phyloP scores from a whole-genome alignment of 2,329 filamentous ascomycete species.

The Clonostachys solani region DNA sequence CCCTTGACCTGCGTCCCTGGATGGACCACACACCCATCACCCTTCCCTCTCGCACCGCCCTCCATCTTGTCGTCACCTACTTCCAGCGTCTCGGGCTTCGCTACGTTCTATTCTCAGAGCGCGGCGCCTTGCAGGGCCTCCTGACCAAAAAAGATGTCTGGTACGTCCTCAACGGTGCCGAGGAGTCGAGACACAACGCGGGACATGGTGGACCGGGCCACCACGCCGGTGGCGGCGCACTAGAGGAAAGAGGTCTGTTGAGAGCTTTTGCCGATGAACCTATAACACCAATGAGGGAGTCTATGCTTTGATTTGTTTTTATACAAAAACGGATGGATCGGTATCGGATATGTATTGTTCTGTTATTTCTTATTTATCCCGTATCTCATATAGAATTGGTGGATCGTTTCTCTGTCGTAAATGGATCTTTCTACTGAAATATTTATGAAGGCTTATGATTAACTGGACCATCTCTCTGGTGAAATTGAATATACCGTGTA shows the following conservation, averaged over 20 bases:
- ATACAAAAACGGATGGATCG: no score
- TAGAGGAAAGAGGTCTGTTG: constrained; percentile 3
- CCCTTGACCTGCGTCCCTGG: constrained; percentile 89
- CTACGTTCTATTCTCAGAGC: constrained; percentile 83
- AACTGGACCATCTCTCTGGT: no score
- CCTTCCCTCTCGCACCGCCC: constrained; percentile 67
- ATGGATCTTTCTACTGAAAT: no score
- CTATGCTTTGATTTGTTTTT: neutral
- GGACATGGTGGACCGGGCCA: constrained; percentile 6
- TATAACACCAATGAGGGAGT: constrained; percentile 6
- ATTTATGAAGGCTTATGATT: no score
- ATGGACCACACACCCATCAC: constrained; percentile 99
- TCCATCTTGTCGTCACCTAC: constrained; percentile 85
- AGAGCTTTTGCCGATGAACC: constrained; percentile 12
- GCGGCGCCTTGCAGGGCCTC: constrained; percentile 76
- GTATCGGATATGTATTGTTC: no score
- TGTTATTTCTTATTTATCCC: no score
- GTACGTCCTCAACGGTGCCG: constrained; percentile 81
- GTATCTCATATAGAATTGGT: no score
- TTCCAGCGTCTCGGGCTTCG: constrained; percentile 92
- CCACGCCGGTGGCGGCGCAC: neutral
- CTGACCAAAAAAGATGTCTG: constrained; percentile 98
- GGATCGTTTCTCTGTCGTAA: no score
- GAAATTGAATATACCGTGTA: no score
- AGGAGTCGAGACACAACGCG: constrained; percentile 48